Evolutionary conservation across 1,284 basidiomycete species (phyloP), one percentile per base, ranked within the genome.

Genomic region (Ustilago xerochloae): DNA sequence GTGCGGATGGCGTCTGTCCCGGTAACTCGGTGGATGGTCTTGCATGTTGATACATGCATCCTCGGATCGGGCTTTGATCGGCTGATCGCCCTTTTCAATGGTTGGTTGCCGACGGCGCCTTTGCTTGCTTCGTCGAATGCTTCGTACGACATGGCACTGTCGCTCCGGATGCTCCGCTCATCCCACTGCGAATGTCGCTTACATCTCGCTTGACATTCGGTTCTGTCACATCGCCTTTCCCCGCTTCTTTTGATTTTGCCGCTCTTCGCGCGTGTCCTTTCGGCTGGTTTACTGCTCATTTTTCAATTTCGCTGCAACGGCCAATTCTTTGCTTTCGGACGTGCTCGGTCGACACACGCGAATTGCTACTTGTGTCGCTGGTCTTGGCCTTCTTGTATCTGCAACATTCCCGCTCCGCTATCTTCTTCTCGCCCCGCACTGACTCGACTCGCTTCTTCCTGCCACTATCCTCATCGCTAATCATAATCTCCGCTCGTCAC

Each of bases 301-400:
- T 20, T 10, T 45, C 9, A 33, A 58, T 58, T 58, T 41, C 55
- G 46, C 55, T 28, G 55, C 13, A 35, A 20, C 48, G 56, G 55
- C 46, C 33, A 49, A 39, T 49, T 49, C 28, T 32, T 33, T 24
- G 41, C 36, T 62, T 63, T 63, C 60, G 60, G 53, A 55, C 33
- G 26, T 63, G 47, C 56, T 68, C 66, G 66, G 66, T 63, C 66
- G 66, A 68, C 26, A 35, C 29, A 15, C 33, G 35, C 47, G 41
- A 43, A 43, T 24, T 43, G 20, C 43, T 32, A 29, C 18, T 48
- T 28, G 33, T 36, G 45, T 24, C 33, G 24, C 18, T 35, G 28
- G 28, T 46, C 22, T 46, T 60, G 26, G 55, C 55, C 50, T 39
- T 39, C 33, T n/a, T 15, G 22, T 22, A 12, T 20, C 50, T 43